Conservation (phyloP, 805 yeast genomes). For the Saturnispora besseyi region DNA sequence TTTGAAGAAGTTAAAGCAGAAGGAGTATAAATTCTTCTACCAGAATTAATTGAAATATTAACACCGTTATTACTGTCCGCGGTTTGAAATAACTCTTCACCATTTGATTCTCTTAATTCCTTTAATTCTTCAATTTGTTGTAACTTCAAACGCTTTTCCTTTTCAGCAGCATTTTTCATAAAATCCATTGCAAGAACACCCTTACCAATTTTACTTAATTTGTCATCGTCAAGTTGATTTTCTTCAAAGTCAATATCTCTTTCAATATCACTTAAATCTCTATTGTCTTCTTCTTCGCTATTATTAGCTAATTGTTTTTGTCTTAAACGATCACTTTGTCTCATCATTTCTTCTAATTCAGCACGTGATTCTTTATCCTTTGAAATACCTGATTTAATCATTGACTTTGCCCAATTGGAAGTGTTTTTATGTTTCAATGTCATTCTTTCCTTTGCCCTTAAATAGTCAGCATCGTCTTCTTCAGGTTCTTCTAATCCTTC, state of each 20-base stretch:
- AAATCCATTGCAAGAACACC: conserved; percentile 93
- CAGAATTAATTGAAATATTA: conserved; percentile 51
- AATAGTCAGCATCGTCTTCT: conserved; percentile 61
- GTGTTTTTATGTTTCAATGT: conserved; percentile 80
- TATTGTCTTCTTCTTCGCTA: conserved; percentile 33
- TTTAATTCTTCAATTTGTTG: conserved; percentile 44
- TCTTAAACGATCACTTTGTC: conserved; percentile 73
- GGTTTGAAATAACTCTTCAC: conserved; percentile 29
- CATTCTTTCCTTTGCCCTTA: conserved; percentile 90
- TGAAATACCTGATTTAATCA: conserved; percentile 83
- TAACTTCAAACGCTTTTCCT: conserved; percentile 50
- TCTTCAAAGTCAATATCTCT: conserved; percentile 37
- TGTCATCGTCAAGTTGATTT: conserved; percentile 30
- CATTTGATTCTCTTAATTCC: conserved; percentile 36
- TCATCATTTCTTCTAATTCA: conserved; percentile 90
- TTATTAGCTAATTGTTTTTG: conserved; percentile 49
- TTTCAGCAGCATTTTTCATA: conserved; percentile 82
- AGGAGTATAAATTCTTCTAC: conserved; percentile 78
- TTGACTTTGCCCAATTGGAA: conserved; percentile 81
- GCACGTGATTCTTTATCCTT: conserved; percentile 78
- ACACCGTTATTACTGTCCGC: conserved; percentile 33
- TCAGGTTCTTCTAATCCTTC: conserved; percentile 36
- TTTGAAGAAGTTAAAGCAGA: conserved; percentile 34
- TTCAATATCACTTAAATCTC: conserved; percentile 44
- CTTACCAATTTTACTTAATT: conserved; percentile 51